phyloP scores from a whole-genome alignment of 495 filamentous ascomycete species.

The Annulohypoxylon stygium region DNA sequence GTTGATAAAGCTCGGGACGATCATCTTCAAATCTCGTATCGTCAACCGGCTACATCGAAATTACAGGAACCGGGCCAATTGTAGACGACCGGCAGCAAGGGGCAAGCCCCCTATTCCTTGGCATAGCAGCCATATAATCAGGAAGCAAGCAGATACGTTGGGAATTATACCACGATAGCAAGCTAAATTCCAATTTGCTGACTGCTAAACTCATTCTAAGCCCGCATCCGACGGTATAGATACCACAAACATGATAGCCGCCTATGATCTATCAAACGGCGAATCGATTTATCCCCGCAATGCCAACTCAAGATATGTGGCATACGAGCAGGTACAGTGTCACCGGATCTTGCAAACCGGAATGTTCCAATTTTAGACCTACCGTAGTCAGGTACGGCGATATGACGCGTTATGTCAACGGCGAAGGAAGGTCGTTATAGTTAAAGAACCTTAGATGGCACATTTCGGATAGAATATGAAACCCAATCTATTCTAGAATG shows the following conservation, averaged over 20 bases:
- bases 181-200: background rate
- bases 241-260: background rate
- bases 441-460: background rate
- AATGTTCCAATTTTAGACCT: constrained; percentile 16
- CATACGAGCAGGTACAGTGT: background rate
- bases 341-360: background rate
- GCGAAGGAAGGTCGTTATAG: background rate
- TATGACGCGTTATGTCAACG: constrained; percentile 10
- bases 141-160: background rate
- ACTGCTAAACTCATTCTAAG: background rate
- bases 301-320: constrained; percentile 1
- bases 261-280: background rate
- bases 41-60: background rate
- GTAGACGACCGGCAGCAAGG: constrained; percentile 14
- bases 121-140: background rate
- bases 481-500: background rate
- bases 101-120: background rate
- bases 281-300: background rate
- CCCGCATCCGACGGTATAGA: constrained; percentile 7
- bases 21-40: constrained; percentile 15
- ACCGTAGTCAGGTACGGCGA: background rate
- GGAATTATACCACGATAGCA: background rate
- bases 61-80: constrained; percentile 12
- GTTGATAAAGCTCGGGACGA: background rate
- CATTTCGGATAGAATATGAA: background rate